Base-by-base conservation (phyloP, 2,329 filamentous ascomycete genomes). In the Cadophora luteo-olivacea region DNA sequence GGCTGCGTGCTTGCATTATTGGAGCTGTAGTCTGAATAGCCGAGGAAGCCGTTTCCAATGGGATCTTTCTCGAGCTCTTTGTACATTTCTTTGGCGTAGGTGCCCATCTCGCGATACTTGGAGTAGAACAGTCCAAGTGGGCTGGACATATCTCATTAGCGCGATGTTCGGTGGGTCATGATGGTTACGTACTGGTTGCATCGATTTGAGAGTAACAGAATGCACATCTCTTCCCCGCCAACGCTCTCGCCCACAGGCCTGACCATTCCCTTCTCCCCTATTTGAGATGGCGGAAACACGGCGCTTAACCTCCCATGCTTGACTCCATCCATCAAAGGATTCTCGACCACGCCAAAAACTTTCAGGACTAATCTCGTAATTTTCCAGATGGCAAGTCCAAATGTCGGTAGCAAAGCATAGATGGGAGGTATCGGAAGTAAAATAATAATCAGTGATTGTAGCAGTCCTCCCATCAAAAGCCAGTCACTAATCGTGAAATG, bases 91-190 rank as follows among this genome's bases (percentile, higher is more conserved):
- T 54, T 14, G 72, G 86, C 85, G 70, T 77, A 77, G 0, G 73
- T 70, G 55, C 75, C 78, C 0, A 84, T 72, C 22, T 83, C 77
- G 29, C 76, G 76, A 66, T 78, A 80, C 60, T 82, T 81, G 0
- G 86, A 85, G 2, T 80, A 78, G 24, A 87, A 74, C 9, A 82
- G 54, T 3, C 86, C 85, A 0, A 87, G 78, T 0, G 86, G 85
- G 52, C 65, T 68, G 19, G 4, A 9, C 5, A 45, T 14, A 7
- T 41, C 32, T 29, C 29, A 8, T 32, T 36, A 24, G 24, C 41
- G 12, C 4, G 41, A 19, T 45, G 14, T 45, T 19, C 19, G 2
- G 4, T 45, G 41, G 16, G 2, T 16, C 4, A 45, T 16, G 14
- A 62, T 25, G 22, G 33, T 36, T 22, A 67, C 66, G 48, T 65